Evolutionary conservation across 345 rosid species (phyloP), one percentile per base, ranked within the genome.

Genomic region (Raphanus raphanistrum): DNA sequence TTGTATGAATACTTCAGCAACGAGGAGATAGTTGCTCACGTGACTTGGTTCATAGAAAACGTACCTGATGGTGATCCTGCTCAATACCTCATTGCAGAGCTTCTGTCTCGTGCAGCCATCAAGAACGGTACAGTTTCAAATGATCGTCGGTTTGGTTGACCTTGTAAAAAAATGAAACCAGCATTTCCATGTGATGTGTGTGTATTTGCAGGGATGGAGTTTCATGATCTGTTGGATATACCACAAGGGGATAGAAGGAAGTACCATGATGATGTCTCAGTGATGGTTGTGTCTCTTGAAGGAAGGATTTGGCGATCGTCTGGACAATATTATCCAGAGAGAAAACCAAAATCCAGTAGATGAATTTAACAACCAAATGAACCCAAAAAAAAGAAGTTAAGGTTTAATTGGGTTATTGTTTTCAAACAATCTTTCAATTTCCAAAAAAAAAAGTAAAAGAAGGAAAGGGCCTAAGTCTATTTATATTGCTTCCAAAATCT

Each of bases 31-130:
- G 96, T 92, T 79, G 93, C 97, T 33, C 98, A 86, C 84, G 98
- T 94, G 72, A 92, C 89, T 8, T 94, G 98, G 98, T 94, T 94
- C 86, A 90, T 94, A 71, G 98, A 94, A 81, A 94, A 91, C 79
- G 96, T 88, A 55, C 98, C 98, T 50, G 96, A 87, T 82, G 98
- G 98, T 0, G 98, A 94, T 83, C 98, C 98, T 77, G 97, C 98
- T 29, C 97, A 94, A 75, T 89, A 92, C 81, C 97, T 94, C 71
- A 84, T 94, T 74, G 90, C 97, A 2, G 96, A 92, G 87, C 93
- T 94, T 73, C 88, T 94, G 26, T 87, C 90, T 80, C 97, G 98
- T 32, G 98, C 97, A 50, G 98, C 98, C 68, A 89, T 89, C 84
- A 94, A 92, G 89, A 94, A 92, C 71, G 98, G 98, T 92, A 77